phyloP scores from a whole-genome alignment of 2,329 filamentous ascomycete species.

The Hawksworthiomyces lignivorus region DNA sequence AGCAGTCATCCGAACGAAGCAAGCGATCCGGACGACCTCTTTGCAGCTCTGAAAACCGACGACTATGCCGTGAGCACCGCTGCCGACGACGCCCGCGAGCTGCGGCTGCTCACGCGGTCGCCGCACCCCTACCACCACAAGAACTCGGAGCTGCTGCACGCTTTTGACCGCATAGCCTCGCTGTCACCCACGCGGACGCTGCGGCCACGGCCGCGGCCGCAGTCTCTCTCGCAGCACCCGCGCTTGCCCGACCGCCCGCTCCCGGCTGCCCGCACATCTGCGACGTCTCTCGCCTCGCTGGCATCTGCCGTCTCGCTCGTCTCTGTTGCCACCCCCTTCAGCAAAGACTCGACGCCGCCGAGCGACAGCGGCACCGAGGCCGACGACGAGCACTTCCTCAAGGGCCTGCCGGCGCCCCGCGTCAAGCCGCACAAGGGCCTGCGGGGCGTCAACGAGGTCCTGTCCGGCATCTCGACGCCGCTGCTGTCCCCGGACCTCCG shows the following conservation, averaged over 20 bases:
- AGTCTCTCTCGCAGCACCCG: no score
- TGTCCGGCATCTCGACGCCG: slow-evolving; percentile 50
- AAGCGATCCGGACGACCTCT: no score
- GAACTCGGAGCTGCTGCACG: slow-evolving; percentile 45
- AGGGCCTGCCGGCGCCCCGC: slow-evolving; percentile 75
- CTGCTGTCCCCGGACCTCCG: slow-evolving; percentile 39
- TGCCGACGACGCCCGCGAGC: slow-evolving; percentile 18
- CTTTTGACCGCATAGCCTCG: slow-evolving; percentile 32
- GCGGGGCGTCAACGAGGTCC: slow-evolving; percentile 48
- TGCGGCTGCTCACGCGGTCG: slow-evolving; percentile 50
- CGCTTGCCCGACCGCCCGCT: no score
- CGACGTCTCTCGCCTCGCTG: slow-evolving; percentile 1
- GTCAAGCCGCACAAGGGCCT: slow-evolving; percentile 69
- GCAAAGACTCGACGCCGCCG: slow-evolving; percentile 49
- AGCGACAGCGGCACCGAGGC: slow-evolving; percentile 94
- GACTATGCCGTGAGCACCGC: not conserved
- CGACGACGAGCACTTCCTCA: slow-evolving; percentile 86
- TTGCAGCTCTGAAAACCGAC: no score
- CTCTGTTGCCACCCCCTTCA: slow-evolving; percentile 21
- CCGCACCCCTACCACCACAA: slow-evolving; percentile 62
- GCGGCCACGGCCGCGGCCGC: not conserved
- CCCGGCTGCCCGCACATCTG: slow-evolving; percentile 3
- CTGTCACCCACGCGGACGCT: not conserved
- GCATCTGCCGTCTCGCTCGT: slow-evolving; percentile 16
- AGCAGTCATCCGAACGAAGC: no score